Base-by-base conservation (phyloP, 2,329 filamentous ascomycete species). In the Pyrenophora seminiperda region DNA sequence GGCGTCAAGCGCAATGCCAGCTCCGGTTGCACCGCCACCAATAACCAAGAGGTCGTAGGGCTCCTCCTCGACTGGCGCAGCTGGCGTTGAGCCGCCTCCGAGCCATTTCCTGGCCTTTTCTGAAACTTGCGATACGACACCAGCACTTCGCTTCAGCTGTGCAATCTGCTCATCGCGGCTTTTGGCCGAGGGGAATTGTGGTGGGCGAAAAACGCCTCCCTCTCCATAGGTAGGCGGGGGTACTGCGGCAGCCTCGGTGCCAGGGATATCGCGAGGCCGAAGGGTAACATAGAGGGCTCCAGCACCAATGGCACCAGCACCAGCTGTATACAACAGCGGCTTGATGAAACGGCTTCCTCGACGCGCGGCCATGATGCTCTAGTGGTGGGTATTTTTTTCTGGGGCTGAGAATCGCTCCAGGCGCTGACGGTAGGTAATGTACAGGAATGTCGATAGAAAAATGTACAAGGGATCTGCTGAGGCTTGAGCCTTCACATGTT, bases 1-100 rank as follows among this genome's bases (percentile, higher is more conserved):
- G 29, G 89, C 89, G 73, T 94, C 89, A 37, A 94, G 81, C 10
- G 90, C 89, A 63, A 94, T 90, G 18, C 89, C 89, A 5, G 89
- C 82, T 11, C 89, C 89, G 2, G 90, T 93, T 11, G 89, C 89
- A 58, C 89, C 89, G 56, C 85, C 89, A 49, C 89, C 89, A 63
- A 93, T 90, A 63, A 94, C 79, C 57, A 93, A 77, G 32, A 94
- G 77, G 68, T 93, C 90, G 65, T 92, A 93, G 43, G 83, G 79
- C 34, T 86, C 81, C 9, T 75, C 74, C 13, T 73, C 71, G 3
- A 55, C 63, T 38, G 58, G 59, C 39, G 65, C 62, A 41, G 58
- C 61, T 13, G 66, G 58, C n/a, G 58, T 30, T 29, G 61, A 58
- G n/a, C 67, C 65, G 14, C 71, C 66, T n/a, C 72, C 74, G 33